Conservation (phyloP, 306 rosid genomes). For the Delonix regia region DNA sequence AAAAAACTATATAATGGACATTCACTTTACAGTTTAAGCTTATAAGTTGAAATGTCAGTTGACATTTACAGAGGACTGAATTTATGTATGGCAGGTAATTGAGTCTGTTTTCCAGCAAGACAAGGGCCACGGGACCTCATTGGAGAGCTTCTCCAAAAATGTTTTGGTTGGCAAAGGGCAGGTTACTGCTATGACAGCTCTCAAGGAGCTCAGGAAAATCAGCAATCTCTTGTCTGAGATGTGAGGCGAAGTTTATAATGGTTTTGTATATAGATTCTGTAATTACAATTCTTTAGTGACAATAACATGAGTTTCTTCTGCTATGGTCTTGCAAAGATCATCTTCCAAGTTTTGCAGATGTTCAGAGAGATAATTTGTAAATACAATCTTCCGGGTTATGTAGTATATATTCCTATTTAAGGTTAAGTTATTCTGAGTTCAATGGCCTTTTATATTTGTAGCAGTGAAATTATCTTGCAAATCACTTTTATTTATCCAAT, state of each 20-base stretch:
- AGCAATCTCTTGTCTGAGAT: constrained; percentile 94
- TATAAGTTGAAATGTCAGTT: not conserved
- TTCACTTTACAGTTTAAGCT: not conserved
- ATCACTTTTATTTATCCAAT: not conserved
- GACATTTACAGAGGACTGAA: not conserved
- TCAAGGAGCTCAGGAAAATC: constrained; percentile 93
- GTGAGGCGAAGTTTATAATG: constrained; percentile 55
- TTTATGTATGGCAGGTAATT: constrained; percentile 62
- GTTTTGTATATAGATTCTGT: constrained; percentile 70
- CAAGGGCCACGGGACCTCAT: constrained; percentile 56
- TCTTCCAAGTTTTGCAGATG: constrained; percentile 39
- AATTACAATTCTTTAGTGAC: constrained; percentile 55
- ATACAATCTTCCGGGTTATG: constrained; percentile 32
- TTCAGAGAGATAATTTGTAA: constrained; percentile 38
- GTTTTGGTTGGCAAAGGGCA: constrained; percentile 87
- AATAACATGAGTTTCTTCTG: constrained; percentile 45
- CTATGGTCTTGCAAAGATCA: not conserved
- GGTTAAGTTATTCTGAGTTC: not conserved
- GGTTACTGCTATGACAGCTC: constrained; percentile 88
- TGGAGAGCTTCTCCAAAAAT: constrained; percentile 65
- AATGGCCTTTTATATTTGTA: not conserved
- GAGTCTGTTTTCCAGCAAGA: constrained; percentile 91
- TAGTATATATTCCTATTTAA: constrained; percentile 26
- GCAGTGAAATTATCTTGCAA: not conserved
- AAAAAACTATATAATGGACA: not conserved